Evolutionary conservation across 345 rosid genomes (phyloP), one percentile per base, ranked within the genome.

Genomic region (Populus euphratica): DNA sequence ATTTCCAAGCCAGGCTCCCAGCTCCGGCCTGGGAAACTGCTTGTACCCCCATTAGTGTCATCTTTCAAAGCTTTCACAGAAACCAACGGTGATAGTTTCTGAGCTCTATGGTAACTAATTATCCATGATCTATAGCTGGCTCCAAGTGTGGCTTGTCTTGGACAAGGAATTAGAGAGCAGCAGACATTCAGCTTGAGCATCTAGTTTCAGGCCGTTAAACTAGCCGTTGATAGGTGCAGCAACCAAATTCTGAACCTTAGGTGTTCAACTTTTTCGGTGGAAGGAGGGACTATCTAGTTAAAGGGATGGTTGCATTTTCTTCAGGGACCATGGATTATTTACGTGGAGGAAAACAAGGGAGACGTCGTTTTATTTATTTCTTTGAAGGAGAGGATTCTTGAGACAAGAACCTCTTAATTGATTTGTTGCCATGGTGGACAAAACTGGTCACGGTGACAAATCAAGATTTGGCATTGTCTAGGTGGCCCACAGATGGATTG

Each of bases 1-100:
- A 91, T 90, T 83, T 95, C 99, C 11, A 87, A 84, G 78, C 94
- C 91, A 1, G 98, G 98, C 29, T 95, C 89, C 99, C 98, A 95
- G 78, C 91, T 90, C 74, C 80, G 85, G 67, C 93, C 94, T 1
- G 90, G 84, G 33, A 84, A 88, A 79, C 91, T 85, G 77, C 91
- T 81, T 75, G 85, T 75, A 35, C 92, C 82, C 0, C 91, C 94
- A 36, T 76, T 80, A 11, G 80, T 84, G 80, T 91, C 87, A 27
- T 92, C 96, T 76, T 88, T 87, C 83, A 93, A 70, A 44, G 94
- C 97, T 85, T 79, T 89, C 68, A 92, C 82, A 0, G 82, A 66
- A 73, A 86, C 36, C 16, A 73, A 77, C 31, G 82, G 62, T 62
- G 86, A 76, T n/a, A 85, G 76, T 72, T 76, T 87, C 74, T 33